These are phyloP conservation scores for Geotrichum restrictum DNA, from an alignment of 1,139 yeast genomes.

Conservation along the genomic window DNA sequence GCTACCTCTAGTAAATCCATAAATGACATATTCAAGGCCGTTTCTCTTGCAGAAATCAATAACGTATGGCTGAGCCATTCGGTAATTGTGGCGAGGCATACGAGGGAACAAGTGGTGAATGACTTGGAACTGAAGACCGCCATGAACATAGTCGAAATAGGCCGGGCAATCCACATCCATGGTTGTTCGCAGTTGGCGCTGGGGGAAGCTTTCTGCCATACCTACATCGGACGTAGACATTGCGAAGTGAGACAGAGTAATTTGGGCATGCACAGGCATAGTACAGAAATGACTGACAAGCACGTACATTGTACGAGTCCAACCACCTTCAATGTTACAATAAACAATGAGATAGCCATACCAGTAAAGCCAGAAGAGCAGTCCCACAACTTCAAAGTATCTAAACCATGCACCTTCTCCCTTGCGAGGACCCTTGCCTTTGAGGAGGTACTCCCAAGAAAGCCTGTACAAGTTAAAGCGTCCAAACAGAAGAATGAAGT, in stretches of 20 bases:
- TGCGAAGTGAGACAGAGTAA: constrained; percentile 85
- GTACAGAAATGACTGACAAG: constrained; percentile 75
- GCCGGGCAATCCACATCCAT: constrained; percentile 95
- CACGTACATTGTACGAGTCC: constrained; percentile 55
- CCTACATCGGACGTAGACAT: constrained; percentile 90
- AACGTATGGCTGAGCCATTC: constrained; percentile 69
- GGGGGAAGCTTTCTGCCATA: constrained; percentile 72
- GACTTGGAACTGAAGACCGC: constrained; percentile 89
- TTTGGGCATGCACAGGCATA: constrained; percentile 89
- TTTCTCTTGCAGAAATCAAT: constrained; percentile 68
- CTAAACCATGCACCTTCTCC: constrained; percentile 88
- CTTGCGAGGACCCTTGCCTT: constrained; percentile 70
- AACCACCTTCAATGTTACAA: constrained; percentile 48
- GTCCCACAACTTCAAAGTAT: constrained; percentile 69
- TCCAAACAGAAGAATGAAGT: constrained; percentile 77
- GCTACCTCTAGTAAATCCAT: constrained; percentile 80
- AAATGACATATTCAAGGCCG: constrained; percentile 78
- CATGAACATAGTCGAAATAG: constrained; percentile 88
- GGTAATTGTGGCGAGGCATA: constrained; percentile 79
- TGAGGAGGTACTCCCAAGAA: constrained; percentile 70
- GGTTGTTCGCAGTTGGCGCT: constrained; percentile 80
- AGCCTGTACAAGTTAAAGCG: constrained; percentile 78
- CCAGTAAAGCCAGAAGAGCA: constrained; percentile 69
- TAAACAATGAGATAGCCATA: constrained; percentile 64
- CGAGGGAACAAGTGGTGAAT: constrained; percentile 88